A percentile compares a stretch with the other conserved stretches of the same genome.
Evolutionary conservation across 768 basidiomycete genomes (phyloP).

Genomic region (Strobilomyces echinocephalus): DNA sequence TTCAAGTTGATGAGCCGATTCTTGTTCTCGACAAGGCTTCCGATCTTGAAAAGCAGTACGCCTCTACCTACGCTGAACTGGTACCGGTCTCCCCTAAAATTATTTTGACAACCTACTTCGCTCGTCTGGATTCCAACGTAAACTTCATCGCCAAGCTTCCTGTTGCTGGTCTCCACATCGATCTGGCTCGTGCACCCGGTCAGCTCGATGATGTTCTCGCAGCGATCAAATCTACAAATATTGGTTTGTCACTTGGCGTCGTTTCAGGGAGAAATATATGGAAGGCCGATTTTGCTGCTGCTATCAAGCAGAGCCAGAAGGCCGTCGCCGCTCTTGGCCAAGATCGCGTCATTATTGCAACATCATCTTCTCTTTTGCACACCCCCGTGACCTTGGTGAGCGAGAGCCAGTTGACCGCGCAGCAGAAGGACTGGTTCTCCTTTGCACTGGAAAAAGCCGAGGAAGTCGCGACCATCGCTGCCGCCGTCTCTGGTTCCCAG

Average conservation of each 20-base stretch:
- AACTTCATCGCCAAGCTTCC: conserved; percentile 88
- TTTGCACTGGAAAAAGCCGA: conserved; percentile 94
- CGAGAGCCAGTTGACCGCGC: conserved; percentile 82
- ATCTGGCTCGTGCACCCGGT: conserved; percentile 87
- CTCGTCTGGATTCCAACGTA: conserved; percentile 91
- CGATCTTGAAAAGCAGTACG: conserved; percentile 73
- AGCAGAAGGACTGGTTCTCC: conserved; percentile 97
- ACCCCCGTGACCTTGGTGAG: conserved; percentile 93
- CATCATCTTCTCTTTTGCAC: conserved; percentile 97
- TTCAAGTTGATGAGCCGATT: conserved; percentile 96
- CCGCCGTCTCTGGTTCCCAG: conserved; percentile 80
- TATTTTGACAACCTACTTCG: conserved; percentile 93
- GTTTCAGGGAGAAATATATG: conserved; percentile 99
- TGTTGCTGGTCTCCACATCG: conserved; percentile 90
- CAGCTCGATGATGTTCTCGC: conserved; percentile 81
- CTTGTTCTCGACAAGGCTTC: conserved; percentile 87
- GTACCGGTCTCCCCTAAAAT: conserved; percentile 84
- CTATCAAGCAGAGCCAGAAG: conserved; percentile 78
- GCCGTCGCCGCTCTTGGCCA: conserved; percentile 78
- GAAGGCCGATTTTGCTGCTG: conserved; percentile 90
- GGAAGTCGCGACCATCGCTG: conserved; percentile 86
- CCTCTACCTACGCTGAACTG: conserved; percentile 76
- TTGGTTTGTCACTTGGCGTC: conserved; percentile 87
- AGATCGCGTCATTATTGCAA: conserved; percentile 88
- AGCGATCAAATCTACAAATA: conserved; percentile 77